Percentiles rank a stretch among this genome's conserved stretches.
Conservation (phyloP, 176 grass and related monocot genomes). For the Melocanna baccifera region DNA sequence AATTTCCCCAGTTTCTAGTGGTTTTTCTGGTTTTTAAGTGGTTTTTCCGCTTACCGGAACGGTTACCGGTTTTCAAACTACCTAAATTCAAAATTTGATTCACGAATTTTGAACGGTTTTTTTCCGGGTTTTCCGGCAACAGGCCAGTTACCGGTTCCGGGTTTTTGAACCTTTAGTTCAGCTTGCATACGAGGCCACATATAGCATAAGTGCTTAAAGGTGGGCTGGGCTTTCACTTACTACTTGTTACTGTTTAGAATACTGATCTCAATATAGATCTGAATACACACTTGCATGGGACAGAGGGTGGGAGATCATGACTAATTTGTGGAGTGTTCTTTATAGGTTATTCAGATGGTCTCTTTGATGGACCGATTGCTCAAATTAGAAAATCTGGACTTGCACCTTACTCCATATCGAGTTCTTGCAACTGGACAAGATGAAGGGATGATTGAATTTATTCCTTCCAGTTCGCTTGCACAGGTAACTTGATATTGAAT, state of each 20-base stretch:
- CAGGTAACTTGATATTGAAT: slow-evolving; percentile 60
- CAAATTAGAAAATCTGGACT: slow-evolving; percentile 97
- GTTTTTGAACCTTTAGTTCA: no score
- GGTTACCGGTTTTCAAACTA: no score
- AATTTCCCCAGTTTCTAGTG: no score
- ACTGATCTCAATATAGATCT: not conserved
- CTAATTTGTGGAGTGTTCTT: slow-evolving; percentile 7
- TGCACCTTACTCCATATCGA: slow-evolving; percentile 92
- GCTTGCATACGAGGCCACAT: not conserved
- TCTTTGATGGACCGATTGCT: slow-evolving; percentile 98
- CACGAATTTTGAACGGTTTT: no score
- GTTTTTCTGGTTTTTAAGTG: no score
- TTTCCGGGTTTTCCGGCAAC: no score
- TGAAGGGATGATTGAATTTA: slow-evolving; percentile 97
- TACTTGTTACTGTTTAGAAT: not conserved
- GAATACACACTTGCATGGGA: not conserved
- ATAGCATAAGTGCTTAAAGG: not conserved
- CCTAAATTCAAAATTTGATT: no score
- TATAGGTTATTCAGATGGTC: slow-evolving; percentile 92
- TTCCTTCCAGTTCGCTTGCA: slow-evolving; percentile 89
- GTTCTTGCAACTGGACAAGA: slow-evolving; percentile 98
- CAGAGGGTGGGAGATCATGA: not conserved
- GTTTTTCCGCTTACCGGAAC: no score
- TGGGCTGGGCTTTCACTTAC: not conserved
- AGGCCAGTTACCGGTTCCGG: no score